These are phyloP conservation scores for Aspergillus panamensis DNA, from an alignment of 495 filamentous ascomycete genomes.

Conservation along the genomic window DNA sequence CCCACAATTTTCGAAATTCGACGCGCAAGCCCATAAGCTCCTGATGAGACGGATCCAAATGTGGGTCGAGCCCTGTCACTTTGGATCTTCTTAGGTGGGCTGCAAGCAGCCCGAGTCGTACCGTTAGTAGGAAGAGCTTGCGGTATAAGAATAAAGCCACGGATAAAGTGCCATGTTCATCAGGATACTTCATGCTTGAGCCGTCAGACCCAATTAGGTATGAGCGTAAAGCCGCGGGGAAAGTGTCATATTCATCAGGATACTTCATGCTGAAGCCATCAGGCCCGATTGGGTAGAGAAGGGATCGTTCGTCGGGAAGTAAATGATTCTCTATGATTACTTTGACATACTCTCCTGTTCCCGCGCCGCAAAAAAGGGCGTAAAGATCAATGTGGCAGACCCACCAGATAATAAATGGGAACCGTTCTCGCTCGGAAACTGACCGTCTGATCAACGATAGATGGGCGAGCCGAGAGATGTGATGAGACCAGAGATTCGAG, in stretches of 20 bases:
- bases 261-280: conserved; percentile 34
- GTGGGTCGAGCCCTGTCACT: conserved; percentile 11
- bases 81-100: conserved; percentile 34
- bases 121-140: conserved; percentile 40
- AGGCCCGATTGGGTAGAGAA: conserved; percentile 31
- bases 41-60: conserved; percentile 22
- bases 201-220: conserved; percentile 28
- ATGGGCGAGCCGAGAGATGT: conserved; percentile 52
- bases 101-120: conserved; percentile 41
- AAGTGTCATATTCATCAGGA: conserved; percentile 33
- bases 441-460: conserved; percentile 48
- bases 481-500: conserved; percentile 53
- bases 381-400: conserved; percentile 55
- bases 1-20: conserved; percentile 43
- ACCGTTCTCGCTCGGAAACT: conserved; percentile 44
- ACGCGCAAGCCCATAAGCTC: conserved; percentile 34
- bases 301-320: conserved; percentile 38
- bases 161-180: conserved; percentile 39
- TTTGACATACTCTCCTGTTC: conserved; percentile 48
- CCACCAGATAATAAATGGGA: conserved; percentile 54
- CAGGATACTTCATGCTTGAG: conserved; percentile 33
- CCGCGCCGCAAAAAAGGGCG: conserved; percentile 52
- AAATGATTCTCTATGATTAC: conserved; percentile 48
- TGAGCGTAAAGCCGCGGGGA: conserved; percentile 43
- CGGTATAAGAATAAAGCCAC: conserved; percentile 44